Percentiles rank a stretch among this genome's conserved stretches.
Evolutionary conservation across 768 basidiomycete genomes (phyloP).

Genomic region (Lentinula detonsa): DNA sequence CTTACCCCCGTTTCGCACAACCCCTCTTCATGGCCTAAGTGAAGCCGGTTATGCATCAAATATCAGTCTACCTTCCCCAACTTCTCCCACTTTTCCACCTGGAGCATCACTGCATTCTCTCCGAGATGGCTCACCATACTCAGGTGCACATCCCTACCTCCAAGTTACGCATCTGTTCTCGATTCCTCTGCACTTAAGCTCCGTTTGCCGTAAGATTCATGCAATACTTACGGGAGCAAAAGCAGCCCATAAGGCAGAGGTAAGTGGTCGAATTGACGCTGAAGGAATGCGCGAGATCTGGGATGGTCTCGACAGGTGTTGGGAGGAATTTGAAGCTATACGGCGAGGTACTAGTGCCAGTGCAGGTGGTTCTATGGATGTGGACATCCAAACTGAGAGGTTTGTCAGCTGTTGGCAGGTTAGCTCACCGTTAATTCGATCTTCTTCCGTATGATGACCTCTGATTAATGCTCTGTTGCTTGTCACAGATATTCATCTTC

Average conservation of each 20-base stretch:
- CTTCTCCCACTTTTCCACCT: slow-evolving; percentile 27
- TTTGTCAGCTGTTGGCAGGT: slow-evolving; percentile 89
- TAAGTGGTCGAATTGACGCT: slow-evolving; percentile 45
- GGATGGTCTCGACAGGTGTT: slow-evolving; percentile 74
- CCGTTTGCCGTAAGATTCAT: slow-evolving; percentile 76
- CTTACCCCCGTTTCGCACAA: slow-evolving; percentile 35
- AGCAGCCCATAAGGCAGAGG: slow-evolving; percentile 52
- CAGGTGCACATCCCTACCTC: slow-evolving; percentile 35
- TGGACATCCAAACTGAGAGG: slow-evolving; percentile 35
- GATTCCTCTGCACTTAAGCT: slow-evolving; percentile 68
- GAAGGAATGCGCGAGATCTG: slow-evolving; percentile 73
- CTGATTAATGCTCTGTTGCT: slow-evolving; percentile 11
- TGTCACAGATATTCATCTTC: slow-evolving; percentile 75
- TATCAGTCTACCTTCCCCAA: slow-evolving; percentile 26
- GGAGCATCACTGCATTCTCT: slow-evolving; percentile 14
- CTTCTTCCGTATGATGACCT: slow-evolving; percentile 1
- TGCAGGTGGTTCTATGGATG: slow-evolving; percentile 30
- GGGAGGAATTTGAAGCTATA: slow-evolving; percentile 77
- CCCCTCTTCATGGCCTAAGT: background rate
- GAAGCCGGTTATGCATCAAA: slow-evolving; percentile 8
- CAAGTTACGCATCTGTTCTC: slow-evolving; percentile 57
- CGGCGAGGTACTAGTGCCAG: slow-evolving; percentile 20
- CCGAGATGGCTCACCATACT: slow-evolving; percentile 16
- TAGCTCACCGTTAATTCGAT: slow-evolving; percentile 17
- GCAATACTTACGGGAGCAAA: slow-evolving; percentile 71